Evolutionary conservation across 805 yeast species (phyloP), one percentile per base, ranked within the genome.

Genomic region (Torulaspora maleeae): DNA sequence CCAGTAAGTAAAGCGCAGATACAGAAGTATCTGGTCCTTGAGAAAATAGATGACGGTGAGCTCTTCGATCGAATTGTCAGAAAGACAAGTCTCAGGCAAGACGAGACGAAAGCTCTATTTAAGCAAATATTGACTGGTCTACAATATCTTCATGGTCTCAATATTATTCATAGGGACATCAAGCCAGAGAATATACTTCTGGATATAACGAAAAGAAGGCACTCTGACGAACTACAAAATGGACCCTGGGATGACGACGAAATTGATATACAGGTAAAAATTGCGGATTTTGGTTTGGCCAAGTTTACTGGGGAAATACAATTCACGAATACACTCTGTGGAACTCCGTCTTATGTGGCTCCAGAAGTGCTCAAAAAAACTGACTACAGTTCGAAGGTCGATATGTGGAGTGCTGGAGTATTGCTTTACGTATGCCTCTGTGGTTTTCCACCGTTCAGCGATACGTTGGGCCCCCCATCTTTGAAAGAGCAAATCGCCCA

Each of bases 311-410:
- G 91, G 5, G 88, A 83, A 54, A 66, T 79, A 51, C 77, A 80
- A 49, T 83, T 83, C 59, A 83, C 95, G 8, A 80, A 80, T 54
- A 86, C 95, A 0, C 64, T 86, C 33, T 86, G 95, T 66, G 95
- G 95, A 1, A 86, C 95, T 0, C 95, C 95, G 0, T 88, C 91
- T 0, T 86, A 86, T 58, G 93, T 86, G 15, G 93, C 93, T 0
- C 95, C 95, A 0, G 95, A 86, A 57, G 83, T 86, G 5, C 51
- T 72, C n/a, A 55, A 59, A 17, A 79, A 80, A 62, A 71, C 75
- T 9, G 66, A 73, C 1, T 86, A 86, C 55, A 75, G 85, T 27
- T 82, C 83, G 28, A 78, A 83, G 36, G 88, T 82, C 10, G 95
- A 86, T 61, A 65, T 86, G 61, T 86, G 95, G 95, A 83, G 87